Evolutionary conservation across 305 asterid genomes (phyloP), one percentile per base, ranked within the genome.

Genomic region (Fraxinus sp.): DNA sequence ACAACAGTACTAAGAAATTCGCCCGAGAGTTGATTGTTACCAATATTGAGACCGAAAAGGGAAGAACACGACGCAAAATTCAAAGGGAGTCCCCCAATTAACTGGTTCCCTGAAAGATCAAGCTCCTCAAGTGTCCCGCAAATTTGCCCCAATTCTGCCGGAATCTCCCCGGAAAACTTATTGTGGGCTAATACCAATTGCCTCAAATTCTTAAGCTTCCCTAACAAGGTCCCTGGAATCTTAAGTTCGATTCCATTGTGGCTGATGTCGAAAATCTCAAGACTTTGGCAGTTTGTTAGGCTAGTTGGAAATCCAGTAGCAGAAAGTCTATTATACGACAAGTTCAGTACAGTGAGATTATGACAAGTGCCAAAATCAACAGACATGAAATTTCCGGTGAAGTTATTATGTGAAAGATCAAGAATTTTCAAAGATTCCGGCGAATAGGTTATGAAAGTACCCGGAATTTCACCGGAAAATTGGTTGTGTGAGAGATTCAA

Each of bases 21-120:
- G 4, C 98, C 98, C 0, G 97, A 92, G 70, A 95, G 97, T 85
- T 90, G 93, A 89, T 95, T 95, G 55, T 62, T 80, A 3, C 95
- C 91, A 2, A 95, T 94, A 79, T 87, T 91, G 20, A 95, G 90
- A 76, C 82, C 86, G 9, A 62, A 77, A 32, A 95, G 89, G 3
- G 92, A 89, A 18, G 97, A 87, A 77, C 99, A 95, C 1, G 79
- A 76, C 0, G 68, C n/a, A 77, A 95, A 91, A 75, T 70, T 85
- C 20, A 89, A 83, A 35, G 99, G 98, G 62, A 95, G 89, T 83
- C 85, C 95, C 2, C 97, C 98, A 0, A 85, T 87, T 66, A 95
- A 83, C 82, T 74, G 76, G 82, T 95, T 95, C 0, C 74, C 83
- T 0, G 97, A 92, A 86, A 95, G 94, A 89, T 95, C 99, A 55